phyloP scores from a whole-genome alignment of 2,329 filamentous ascomycete genomes.

The Fusarium sarcochroum region DNA sequence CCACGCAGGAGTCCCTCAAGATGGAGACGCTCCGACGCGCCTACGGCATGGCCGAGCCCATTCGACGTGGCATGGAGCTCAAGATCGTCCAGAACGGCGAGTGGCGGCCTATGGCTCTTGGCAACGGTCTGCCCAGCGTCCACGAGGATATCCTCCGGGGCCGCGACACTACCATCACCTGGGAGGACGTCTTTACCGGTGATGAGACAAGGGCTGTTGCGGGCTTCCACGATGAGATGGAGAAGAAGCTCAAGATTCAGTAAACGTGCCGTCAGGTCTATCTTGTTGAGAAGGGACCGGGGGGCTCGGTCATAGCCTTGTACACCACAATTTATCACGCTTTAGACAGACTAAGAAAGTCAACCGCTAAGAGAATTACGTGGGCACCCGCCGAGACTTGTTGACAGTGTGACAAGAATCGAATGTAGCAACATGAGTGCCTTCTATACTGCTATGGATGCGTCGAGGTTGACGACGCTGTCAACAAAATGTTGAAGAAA shows the following conservation, averaged over 20 bases:
- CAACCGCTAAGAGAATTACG: constrained; percentile 1
- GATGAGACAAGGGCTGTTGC: constrained; percentile 79
- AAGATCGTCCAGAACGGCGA: constrained; percentile 85
- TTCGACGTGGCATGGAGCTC: constrained; percentile 94
- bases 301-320: constrained; percentile 19
- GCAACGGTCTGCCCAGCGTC: constrained; percentile 72
- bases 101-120: constrained; percentile 82
- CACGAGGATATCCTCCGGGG: constrained; percentile 93
- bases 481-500: constrained; percentile 28
- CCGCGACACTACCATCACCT: constrained; percentile 81
- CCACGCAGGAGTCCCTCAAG: constrained; percentile 88
- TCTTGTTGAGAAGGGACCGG: constrained; percentile 1
- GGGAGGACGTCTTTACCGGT: constrained; percentile 94
- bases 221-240: constrained; percentile 92
- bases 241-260: constrained; percentile 86
- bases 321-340: constrained; percentile 35
- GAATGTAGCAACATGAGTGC: constrained; percentile 29
- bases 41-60: constrained; percentile 93
- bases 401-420: constrained; percentile 19
- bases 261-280: constrained; percentile 27
- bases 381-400: background rate
- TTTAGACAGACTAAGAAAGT: constrained; percentile 35
- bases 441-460: constrained; percentile 54
- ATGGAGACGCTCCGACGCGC: constrained; percentile 89
- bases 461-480: constrained; percentile 31